Percentiles rank a stretch among this genome's conserved stretches.
phyloP scores from a whole-genome alignment of 2,329 filamentous ascomycete species.

The Myotisia sp. region DNA sequence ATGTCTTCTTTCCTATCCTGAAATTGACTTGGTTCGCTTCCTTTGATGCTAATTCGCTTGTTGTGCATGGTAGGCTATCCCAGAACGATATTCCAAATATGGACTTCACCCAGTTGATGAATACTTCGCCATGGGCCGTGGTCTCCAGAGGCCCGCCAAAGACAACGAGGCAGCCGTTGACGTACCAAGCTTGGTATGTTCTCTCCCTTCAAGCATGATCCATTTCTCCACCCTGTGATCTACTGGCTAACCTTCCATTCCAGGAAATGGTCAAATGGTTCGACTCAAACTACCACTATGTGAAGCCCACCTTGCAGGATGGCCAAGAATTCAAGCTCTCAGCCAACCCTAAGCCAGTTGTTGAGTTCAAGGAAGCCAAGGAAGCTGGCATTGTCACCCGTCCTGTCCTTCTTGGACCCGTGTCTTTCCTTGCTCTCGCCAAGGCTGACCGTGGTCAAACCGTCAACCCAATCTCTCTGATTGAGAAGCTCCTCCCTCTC shows the following conservation, averaged over 20 bases:
- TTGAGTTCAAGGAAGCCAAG: slow-evolving; percentile 94
- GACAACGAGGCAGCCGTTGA: slow-evolving; percentile 47
- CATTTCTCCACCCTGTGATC: slow-evolving; percentile 1
- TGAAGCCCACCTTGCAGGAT: slow-evolving; percentile 96
- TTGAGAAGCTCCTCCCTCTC: slow-evolving; percentile 84
- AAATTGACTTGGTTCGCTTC: neutral
- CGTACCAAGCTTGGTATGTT: slow-evolving; percentile 63
- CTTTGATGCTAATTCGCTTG: neutral
- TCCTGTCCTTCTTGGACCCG: slow-evolving; percentile 86
- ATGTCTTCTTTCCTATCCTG: slow-evolving; percentile 29
- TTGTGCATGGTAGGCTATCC: slow-evolving; percentile 50
- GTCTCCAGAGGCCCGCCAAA: slow-evolving; percentile 71
- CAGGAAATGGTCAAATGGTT: slow-evolving; percentile 99
- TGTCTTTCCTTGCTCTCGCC: slow-evolving; percentile 92
- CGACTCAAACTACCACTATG: slow-evolving; percentile 99
- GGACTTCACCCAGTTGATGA: slow-evolving; percentile 79
- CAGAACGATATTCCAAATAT: slow-evolving; percentile 85
- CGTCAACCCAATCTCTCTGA: slow-evolving; percentile 83
- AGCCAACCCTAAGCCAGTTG: slow-evolving; percentile 79
- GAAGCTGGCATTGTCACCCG: slow-evolving; percentile 85
- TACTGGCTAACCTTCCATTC: slow-evolving; percentile 16
- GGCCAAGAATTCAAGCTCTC: slow-evolving; percentile 89
- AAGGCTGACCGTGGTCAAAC: slow-evolving; percentile 95
- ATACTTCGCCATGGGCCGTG: slow-evolving; percentile 99
- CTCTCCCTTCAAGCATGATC: neutral